Conservation (phyloP, 176 grass and related monocot species). For the Oryza longistaminata region DNA sequence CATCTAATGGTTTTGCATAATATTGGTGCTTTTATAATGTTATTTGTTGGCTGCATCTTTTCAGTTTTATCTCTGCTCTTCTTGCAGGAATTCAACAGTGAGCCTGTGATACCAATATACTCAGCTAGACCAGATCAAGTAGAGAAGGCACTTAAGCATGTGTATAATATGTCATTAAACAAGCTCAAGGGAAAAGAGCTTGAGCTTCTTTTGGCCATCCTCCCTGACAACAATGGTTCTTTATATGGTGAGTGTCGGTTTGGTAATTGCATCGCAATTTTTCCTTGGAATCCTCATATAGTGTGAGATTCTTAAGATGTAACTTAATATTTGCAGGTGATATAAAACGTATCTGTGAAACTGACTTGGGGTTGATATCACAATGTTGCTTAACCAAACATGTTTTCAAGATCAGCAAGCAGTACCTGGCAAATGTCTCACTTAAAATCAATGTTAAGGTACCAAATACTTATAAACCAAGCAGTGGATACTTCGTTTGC, state of each 20-base stretch:
- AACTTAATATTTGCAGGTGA: slow-evolving; percentile 65
- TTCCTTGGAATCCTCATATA: not conserved
- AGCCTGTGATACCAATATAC: slow-evolving; percentile 92
- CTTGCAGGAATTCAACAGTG: slow-evolving; percentile 87
- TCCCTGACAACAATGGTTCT: slow-evolving; percentile 96
- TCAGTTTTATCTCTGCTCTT: slow-evolving; percentile 10
- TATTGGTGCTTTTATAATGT: not conserved
- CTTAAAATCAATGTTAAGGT: slow-evolving; percentile 99
- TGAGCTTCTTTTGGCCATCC: slow-evolving; percentile 93
- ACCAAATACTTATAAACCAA: slow-evolving; percentile 14
- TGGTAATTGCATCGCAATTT: not conserved
- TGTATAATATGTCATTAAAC: slow-evolving; percentile 80
- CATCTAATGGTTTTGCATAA: not conserved
- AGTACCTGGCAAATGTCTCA: slow-evolving; percentile 97
- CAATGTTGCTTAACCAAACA: slow-evolving; percentile 99
- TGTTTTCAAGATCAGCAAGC: slow-evolving; percentile 99
- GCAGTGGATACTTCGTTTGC: not conserved
- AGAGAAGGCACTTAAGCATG: slow-evolving; percentile 84
- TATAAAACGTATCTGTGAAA: slow-evolving; percentile 98
- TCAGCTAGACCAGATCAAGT: slow-evolving; percentile 96
- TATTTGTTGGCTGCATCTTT: not conserved
- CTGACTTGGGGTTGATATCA: slow-evolving; percentile 96
- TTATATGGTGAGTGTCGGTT: slow-evolving; percentile 68
- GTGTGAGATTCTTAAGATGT: not conserved
- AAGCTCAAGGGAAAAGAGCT: slow-evolving; percentile 98